A percentile compares a stretch with the other conserved stretches of the same genome.
Conservation (phyloP, 768 basidiomycete species). For the Russula emetica region DNA sequence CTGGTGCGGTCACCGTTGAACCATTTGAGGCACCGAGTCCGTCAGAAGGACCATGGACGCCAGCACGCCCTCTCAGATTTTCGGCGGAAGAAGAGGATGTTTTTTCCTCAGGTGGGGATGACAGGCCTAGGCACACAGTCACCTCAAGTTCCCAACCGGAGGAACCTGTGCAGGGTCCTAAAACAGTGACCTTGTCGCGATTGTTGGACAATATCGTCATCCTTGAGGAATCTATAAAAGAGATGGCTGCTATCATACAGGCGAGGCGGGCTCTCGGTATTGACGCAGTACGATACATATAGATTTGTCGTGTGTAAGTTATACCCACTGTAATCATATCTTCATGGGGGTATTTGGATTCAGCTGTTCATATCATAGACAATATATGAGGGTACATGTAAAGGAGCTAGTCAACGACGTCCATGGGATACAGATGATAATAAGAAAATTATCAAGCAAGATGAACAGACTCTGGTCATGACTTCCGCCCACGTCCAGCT, state of each 20-base stretch:
- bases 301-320: constrained; percentile 10
- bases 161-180: constrained; percentile 33
- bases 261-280: constrained; percentile 80
- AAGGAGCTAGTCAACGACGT: neutral
- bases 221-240: constrained; percentile 92
- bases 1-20: constrained; percentile 64
- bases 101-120: constrained; percentile 51
- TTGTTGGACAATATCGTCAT: constrained; percentile 93
- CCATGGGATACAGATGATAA: neutral
- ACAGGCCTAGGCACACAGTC: constrained; percentile 28
- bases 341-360: neutral
- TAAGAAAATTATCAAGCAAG: neutral
- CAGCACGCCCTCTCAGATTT: constrained; percentile 50
- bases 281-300: constrained; percentile 74
- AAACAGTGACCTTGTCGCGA: constrained; percentile 68
- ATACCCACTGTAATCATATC: neutral
- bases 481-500: constrained; percentile 15
- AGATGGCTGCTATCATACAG: constrained; percentile 80
- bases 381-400: constrained; percentile 14
- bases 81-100: constrained; percentile 66
- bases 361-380: constrained; percentile 1
- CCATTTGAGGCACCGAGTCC: constrained; percentile 63
- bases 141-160: constrained; percentile 32
- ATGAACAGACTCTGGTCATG: neutral
- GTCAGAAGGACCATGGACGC: constrained; percentile 59